phyloP scores from a whole-genome alignment of 1,284 basidiomycete species.

The Gastroboletus turbinatus region DNA sequence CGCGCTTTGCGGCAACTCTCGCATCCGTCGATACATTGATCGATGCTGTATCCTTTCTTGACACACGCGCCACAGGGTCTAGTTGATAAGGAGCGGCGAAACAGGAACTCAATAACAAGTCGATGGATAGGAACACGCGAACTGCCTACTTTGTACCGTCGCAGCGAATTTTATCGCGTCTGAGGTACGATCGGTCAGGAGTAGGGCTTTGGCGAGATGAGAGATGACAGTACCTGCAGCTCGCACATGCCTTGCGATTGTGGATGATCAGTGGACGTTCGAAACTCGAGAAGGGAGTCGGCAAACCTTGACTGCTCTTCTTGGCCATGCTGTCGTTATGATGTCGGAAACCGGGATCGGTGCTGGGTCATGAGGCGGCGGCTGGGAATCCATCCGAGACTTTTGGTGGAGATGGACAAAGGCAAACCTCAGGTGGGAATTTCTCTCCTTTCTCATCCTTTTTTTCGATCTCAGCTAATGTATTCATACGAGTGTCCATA shows the following conservation, averaged over 20 bases:
- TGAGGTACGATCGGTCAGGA: conserved; percentile 20
- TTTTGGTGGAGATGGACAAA: conserved; percentile 28
- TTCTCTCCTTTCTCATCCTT: conserved; percentile 23
- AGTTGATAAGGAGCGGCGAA: background rate
- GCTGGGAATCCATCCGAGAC: conserved; percentile 37
- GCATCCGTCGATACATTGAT: conserved; percentile 56
- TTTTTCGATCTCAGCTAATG: conserved; percentile 10
- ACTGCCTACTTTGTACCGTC: conserved; percentile 49
- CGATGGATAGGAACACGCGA: background rate
- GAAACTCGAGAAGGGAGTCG: conserved; percentile 2
- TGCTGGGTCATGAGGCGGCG: conserved; percentile 34
- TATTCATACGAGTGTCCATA: background rate
- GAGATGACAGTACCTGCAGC: conserved; percentile 45
- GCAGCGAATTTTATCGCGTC: conserved; percentile 59
- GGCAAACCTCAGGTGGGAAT: conserved; percentile 30
- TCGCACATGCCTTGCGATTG: conserved; percentile 50
- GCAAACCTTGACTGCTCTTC: conserved; percentile 47
- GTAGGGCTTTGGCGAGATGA: background rate
- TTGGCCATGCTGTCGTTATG: conserved; percentile 38
- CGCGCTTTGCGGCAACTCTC: conserved; percentile 52
- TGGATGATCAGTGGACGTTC: conserved; percentile 13
- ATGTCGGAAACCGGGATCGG: conserved; percentile 50
- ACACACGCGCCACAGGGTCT: conserved; percentile 55
- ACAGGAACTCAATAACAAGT: background rate
- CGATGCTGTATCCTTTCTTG: conserved; percentile 48